Conservation (phyloP, 805 yeast genomes). For the Suhomyces tanzawaensis region DNA sequence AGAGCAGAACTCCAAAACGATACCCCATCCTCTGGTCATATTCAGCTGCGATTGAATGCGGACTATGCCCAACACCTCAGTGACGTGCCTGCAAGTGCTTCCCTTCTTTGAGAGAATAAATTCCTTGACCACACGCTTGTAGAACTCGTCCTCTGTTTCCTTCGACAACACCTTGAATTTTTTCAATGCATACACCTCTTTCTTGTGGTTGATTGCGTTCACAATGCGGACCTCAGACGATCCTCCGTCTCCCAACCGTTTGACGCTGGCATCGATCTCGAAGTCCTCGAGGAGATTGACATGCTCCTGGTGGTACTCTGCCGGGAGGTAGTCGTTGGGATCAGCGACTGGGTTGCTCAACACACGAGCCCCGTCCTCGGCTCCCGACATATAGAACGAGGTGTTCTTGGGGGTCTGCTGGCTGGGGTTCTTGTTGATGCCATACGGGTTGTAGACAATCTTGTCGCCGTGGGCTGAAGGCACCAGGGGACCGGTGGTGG, state of each 20-base stretch:
- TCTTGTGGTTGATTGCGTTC: conserved; percentile 36
- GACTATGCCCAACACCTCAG: conserved; percentile 52
- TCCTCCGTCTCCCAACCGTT: conserved; percentile 70
- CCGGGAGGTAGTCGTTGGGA: conserved; percentile 65
- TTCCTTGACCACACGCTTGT: conserved; percentile 62
- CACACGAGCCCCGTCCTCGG: conserved; percentile 43
- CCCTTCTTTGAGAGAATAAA: conserved; percentile 57
- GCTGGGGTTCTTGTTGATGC: conserved; percentile 37
- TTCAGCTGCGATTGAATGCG: conserved; percentile 54
- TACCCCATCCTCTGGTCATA: conserved; percentile 72
- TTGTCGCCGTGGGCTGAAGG: conserved; percentile 27
- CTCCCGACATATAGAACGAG: conserved; percentile 26
- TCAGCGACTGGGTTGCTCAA: conserved; percentile 61
- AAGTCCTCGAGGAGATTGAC: conserved; percentile 55
- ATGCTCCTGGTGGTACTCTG: conserved; percentile 46
- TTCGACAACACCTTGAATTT: conserved; percentile 57
- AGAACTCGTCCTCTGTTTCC: conserved; percentile 65
- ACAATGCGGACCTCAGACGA: conserved; percentile 59
- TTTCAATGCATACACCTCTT: conserved; percentile 60
- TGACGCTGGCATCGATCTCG: conserved; percentile 37
- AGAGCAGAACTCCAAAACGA: conserved; percentile 60
- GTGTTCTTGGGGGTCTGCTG: conserved; percentile 23
- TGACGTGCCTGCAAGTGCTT: conserved; percentile 58
- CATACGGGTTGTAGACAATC: conserved; percentile 66
- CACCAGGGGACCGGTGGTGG: not conserved